Evolutionary conservation across 176 grass and related monocot genomes (phyloP), one percentile per base, ranked within the genome.

Genomic region (Ampelocalamus luodianensis): DNA sequence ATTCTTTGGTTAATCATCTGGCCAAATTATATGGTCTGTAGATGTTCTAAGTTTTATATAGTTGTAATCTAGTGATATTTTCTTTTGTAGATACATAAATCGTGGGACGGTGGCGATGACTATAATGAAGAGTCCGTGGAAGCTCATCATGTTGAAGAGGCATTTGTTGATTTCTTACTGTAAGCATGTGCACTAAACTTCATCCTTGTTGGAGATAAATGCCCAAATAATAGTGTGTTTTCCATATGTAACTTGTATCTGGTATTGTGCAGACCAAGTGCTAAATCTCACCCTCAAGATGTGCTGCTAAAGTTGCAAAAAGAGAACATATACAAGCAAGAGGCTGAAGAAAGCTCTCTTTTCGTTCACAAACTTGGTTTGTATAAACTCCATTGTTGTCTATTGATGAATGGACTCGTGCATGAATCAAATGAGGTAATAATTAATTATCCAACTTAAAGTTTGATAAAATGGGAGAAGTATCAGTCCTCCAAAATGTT

Each of bases 391-490:
- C 89, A 79, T 22, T 98, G 93, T 71, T 90, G 83, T 83, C 81
- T 96, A 68, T 94, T 98, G 83, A 95, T 98, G 96, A 98, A 98
- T 88, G 96, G 96, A 70, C 86, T 98, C 13, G 96, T 98, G 56
- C 88, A 92, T 87, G 93, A 95, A 78, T 72, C 91, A 87, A 98
- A 62, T 79, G 91, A 95, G 96, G 96, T 98, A 90, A 74, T 46
- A 64, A 40, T 78, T 86, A 24, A 16, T 45, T 85, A 72, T 73
- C 27, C 60, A 85, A 82, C 54, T 74, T 88, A 78, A 81, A 81
- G 51, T 67, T 82, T 82, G 29, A 73, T 24, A 71, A 87, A 76
- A 63, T 24, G 29, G 55, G n/a, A 68, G 77, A 76, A 68, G 59
- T 66, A 82, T 67, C 38, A 76, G 53, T 1, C 27, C 29, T 67